A percentile compares a stretch with the other conserved stretches of the same genome.
These are phyloP conservation scores for Mucor racemosus DNA, from an alignment of 371 early-diverging fungal genomes.

Conservation along the genomic window DNA sequence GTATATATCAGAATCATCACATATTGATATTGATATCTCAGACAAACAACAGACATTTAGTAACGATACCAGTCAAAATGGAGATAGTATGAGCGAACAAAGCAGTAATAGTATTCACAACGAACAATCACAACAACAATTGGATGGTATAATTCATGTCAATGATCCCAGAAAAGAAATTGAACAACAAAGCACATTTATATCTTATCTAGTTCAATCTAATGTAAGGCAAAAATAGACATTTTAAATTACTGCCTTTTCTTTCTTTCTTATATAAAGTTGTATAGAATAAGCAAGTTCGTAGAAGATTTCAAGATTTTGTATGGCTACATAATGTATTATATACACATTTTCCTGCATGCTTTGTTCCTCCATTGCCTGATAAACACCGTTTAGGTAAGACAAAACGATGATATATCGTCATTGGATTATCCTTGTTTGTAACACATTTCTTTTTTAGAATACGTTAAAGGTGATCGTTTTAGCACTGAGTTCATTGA, in stretches of 20 bases:
- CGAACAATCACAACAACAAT: not conserved
- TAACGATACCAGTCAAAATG: not conserved
- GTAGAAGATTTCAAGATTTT: slow-evolving; percentile 95
- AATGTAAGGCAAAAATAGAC: slow-evolving; percentile 41
- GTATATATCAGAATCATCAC: slow-evolving; percentile 18
- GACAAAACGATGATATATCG: not conserved
- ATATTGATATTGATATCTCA: slow-evolving; percentile 30
- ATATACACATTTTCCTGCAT: slow-evolving; percentile 74
- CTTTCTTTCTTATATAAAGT: not conserved
- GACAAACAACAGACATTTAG: slow-evolving; percentile 13
- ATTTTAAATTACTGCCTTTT: not conserved
- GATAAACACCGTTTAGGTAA: slow-evolving; percentile 90
- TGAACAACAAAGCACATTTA: slow-evolving; percentile 82
- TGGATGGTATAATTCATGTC: slow-evolving; percentile 27
- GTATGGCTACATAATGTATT: slow-evolving; percentile 84
- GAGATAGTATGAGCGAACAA: slow-evolving; percentile 4
- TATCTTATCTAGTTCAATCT: slow-evolving; percentile 85
- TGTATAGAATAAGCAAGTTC: slow-evolving; percentile 49
- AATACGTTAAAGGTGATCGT: slow-evolving; percentile 94
- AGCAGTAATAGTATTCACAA: not conserved
- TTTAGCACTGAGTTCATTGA: slow-evolving; percentile 91
- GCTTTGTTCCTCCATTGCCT: slow-evolving; percentile 91
- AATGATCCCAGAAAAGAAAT: slow-evolving; percentile 86
- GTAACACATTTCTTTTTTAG: slow-evolving; percentile 40
- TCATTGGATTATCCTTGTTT: not conserved